Base-by-base conservation (phyloP, 2,329 filamentous ascomycete species). In the Colletotrichum abscissum region DNA sequence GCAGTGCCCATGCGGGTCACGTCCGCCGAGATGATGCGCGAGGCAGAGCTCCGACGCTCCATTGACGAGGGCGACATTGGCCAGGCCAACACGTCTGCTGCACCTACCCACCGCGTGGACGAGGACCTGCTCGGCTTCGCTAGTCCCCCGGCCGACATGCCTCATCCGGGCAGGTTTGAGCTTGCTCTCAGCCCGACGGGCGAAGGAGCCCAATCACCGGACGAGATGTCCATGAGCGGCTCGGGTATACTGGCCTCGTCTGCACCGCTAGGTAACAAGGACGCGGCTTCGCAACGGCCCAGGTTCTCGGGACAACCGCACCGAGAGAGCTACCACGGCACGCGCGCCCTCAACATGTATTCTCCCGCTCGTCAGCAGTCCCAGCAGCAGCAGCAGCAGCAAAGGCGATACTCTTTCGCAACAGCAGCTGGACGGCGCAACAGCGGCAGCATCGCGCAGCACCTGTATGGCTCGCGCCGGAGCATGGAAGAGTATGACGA, bases 1-100 rank as follows among this genome's bases (percentile, higher is more conserved):
- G 97, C 95, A 3, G 95, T 98, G 38, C 96, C 96, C 28, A 92
- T 99, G 88, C 92, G 94, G 63, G 90, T 91, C 9, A 93, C 95
- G 8, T 96, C 94, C 5, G 92, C 92, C n/a, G 96, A 98, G 79
- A 92, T 94, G 86, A 92, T 92, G 72, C 90, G 93, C 78, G 72
- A 74, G 14, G 73, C 69, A 63, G 72, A 74, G 42, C 63, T 68
- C 8, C 66, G 82, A 80, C 78, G 73, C 30, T 87, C 82, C 78
- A 89, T 86, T 81, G 92, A 97, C 75, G 96, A 98, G 77, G 95
- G 98, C 89, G 97, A 99, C 81, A 98, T 99, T 78, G 92, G 92
- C 26, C 75, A 74, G 14, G 76, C 77, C 52, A 82, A 84, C n/a
- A 78, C 79, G 67, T 84, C 83, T 28, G 62, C 46, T 35, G 81